These are phyloP conservation scores for Ceratocystis ficicola DNA, from an alignment of 2,329 filamentous ascomycete genomes.

Conservation along the genomic window DNA sequence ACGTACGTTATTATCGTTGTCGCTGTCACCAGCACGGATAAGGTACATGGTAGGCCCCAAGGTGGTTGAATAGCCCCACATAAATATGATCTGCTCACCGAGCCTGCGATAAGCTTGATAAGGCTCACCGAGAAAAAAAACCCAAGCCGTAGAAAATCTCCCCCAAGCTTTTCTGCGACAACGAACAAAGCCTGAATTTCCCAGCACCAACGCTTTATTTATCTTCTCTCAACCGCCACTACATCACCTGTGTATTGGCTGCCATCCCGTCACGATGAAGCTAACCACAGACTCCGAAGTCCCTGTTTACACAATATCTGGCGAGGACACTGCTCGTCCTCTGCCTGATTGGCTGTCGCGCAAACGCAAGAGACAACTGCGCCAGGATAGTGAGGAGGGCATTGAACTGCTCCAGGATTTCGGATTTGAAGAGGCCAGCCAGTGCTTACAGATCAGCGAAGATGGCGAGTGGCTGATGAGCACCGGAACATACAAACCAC, in stretches of 20 bases:
- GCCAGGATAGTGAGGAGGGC: conserved; percentile 84
- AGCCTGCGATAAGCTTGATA: conserved; percentile 17
- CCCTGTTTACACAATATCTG: conserved; percentile 89
- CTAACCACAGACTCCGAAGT: conserved; percentile 70
- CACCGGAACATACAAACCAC: conserved; percentile 61
- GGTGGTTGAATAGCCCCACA: not conserved
- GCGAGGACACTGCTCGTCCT: conserved; percentile 72
- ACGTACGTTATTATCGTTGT: not conserved
- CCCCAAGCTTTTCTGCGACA: conserved; percentile 19
- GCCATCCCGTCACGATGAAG: conserved; percentile 49
- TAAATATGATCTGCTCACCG: conserved; percentile 11
- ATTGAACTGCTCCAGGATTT: conserved; percentile 95
- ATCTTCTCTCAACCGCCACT: not conserved
- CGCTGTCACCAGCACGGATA: not conserved
- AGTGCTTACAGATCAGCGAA: conserved; percentile 77
- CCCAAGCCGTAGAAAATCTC: conserved; percentile 14
- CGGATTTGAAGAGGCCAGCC: conserved; percentile 90
- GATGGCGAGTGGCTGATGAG: conserved; percentile 98
- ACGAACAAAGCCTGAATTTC: not conserved
- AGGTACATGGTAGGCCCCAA: not conserved
- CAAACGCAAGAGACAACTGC: conserved; percentile 78
- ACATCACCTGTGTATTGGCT: not conserved
- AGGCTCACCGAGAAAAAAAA: conserved; percentile 20
- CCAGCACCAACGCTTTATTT: not conserved
- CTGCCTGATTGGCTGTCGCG: conserved; percentile 92